Evolutionary conservation across 1,284 basidiomycete species (phyloP), one percentile per base, ranked within the genome.

Genomic region (Irpex sp.): DNA sequence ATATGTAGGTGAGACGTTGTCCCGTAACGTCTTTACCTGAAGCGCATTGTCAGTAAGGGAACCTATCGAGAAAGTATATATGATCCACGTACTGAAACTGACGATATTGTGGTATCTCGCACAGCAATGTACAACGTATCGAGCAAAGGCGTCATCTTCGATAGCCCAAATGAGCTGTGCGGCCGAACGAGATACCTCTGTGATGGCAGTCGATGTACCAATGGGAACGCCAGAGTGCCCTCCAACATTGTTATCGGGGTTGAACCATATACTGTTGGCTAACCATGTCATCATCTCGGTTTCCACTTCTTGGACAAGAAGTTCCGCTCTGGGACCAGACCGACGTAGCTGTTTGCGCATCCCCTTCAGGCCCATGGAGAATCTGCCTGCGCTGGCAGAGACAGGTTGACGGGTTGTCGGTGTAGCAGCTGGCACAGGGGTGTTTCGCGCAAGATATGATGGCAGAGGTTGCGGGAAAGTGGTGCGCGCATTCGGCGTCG

Each of bases 381-480:
- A 93, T 13, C 88, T 81, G 3, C 91, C 91, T 1, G 89, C 88
- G 70, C 85, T 84, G 36, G 89, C 84, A 19, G 86, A 85, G 36
- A 69, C 70, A 0, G 83, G 80, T 68, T 88, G 80, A 9, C 77
- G 70, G 1, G 71, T 62, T 0, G 83, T 79, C 1, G 77, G 75
- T 11, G 68, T 61, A 1, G 77, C 64, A 1, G 82, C 68, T 0
- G 89, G 85, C 0, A 89, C 69, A 61, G 80, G 77, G 9, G 79
- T 74, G 63, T 78, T 85, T 49, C 91, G 86, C 5, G 85, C 80
- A 6, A 93, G 81, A 70, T 84, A 91, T 3, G 80, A 59, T 0
- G 92, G 91, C 0, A 93, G 78, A 0, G 92, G 91, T 64, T 84
- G 82, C 1, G 91, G 91, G 70, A 93, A 93, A 0, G 91, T 93